Conservation (phyloP, 2,329 filamentous ascomycete genomes). For the Talaromyces albobiverticillius region DNA sequence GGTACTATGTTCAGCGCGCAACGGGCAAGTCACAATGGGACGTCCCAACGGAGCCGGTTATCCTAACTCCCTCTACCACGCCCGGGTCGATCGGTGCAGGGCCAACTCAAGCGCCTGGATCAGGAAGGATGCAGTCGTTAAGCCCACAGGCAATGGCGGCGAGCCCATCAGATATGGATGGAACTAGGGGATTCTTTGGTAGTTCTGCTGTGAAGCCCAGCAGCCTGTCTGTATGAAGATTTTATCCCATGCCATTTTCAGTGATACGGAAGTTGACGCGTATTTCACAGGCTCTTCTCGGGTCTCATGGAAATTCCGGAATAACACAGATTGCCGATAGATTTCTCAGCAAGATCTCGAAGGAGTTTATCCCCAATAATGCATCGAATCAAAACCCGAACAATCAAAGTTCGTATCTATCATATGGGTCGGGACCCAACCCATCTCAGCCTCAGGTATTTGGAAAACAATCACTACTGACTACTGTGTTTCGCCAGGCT, state of each 20-base stretch:
- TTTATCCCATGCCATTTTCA: conserved; percentile 19
- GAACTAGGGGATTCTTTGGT: conserved; percentile 8
- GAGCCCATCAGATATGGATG: conserved; percentile 4
- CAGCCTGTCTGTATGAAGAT: conserved; percentile 28
- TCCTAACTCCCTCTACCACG: conserved; percentile 34
- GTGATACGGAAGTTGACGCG: conserved; percentile 22
- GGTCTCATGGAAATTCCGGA: conserved; percentile 8
- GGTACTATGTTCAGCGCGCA: conserved; percentile 40
- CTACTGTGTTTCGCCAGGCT: not conserved
- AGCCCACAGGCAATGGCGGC: conserved; percentile 16
- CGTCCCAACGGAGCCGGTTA: conserved; percentile 38
- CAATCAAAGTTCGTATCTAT: conserved; percentile 3
- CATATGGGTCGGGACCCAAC: conserved; percentile 7
- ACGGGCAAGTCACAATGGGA: conserved; percentile 41
- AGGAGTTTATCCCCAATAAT: conserved; percentile 14
- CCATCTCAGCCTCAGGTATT: conserved; percentile 14
- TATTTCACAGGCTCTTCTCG: conserved; percentile 15
- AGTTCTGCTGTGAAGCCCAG: conserved; percentile 18
- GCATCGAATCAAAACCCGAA: conserved; percentile 8
- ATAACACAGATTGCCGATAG: conserved; percentile 18
- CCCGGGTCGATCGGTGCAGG: conserved; percentile 27
- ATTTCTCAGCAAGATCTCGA: conserved; percentile 19
- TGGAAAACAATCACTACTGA: not conserved
- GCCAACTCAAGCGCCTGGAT: conserved; percentile 24
- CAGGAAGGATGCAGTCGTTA: conserved; percentile 23